Evolutionary conservation across 352 stramenopile species (phyloP).

Genomic region (Globisporangium carolinianum): DNA sequence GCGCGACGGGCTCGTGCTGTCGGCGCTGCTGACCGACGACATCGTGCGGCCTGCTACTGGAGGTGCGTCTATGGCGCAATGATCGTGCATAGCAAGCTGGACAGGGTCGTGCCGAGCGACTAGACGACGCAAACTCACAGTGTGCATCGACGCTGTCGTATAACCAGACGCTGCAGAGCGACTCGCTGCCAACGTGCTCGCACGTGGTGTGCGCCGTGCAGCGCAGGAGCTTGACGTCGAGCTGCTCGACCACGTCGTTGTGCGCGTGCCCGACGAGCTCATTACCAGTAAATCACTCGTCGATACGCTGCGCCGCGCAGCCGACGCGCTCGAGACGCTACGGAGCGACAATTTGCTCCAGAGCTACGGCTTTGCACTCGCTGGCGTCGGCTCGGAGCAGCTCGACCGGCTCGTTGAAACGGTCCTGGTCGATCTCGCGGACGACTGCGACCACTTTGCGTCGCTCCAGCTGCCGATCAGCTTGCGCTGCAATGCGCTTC

Average conservation of each 20-base stretch:
- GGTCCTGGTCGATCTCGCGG: constrained; percentile 29
- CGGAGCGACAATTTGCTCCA: constrained; percentile 38
- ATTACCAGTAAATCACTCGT: constrained; percentile 15
- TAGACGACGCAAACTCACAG: too few species aligned
- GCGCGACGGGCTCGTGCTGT: constrained; percentile 56
- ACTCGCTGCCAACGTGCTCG: constrained; percentile 32
- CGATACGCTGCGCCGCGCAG: constrained; percentile 23
- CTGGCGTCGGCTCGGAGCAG: constrained; percentile 7
- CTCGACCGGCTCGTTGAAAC: constrained; percentile 41
- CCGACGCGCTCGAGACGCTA: constrained; percentile 33
- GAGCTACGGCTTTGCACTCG: constrained; percentile 59
- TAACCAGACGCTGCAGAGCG: constrained; percentile 22
- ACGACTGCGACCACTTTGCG: constrained; percentile 39
- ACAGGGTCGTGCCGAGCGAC: too few species aligned
- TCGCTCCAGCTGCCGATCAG: constrained; percentile 58
- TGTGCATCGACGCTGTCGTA: too few species aligned
- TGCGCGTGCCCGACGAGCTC: constrained; percentile 56
- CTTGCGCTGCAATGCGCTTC: constrained; percentile 21
- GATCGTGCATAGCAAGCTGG: too few species aligned
- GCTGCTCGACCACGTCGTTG: constrained; percentile 52
- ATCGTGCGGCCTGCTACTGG: constrained; percentile 25
- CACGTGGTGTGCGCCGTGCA: constrained; percentile 41
- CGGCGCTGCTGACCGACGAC: constrained; percentile 45
- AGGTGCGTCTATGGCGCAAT: constrained; percentile 6
- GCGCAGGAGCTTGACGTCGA: constrained; percentile 49